These are phyloP conservation scores for Polytrichum formosum DNA, from an alignment of 225 moss, liverwort and hornwort species.

Conservation along the genomic window DNA sequence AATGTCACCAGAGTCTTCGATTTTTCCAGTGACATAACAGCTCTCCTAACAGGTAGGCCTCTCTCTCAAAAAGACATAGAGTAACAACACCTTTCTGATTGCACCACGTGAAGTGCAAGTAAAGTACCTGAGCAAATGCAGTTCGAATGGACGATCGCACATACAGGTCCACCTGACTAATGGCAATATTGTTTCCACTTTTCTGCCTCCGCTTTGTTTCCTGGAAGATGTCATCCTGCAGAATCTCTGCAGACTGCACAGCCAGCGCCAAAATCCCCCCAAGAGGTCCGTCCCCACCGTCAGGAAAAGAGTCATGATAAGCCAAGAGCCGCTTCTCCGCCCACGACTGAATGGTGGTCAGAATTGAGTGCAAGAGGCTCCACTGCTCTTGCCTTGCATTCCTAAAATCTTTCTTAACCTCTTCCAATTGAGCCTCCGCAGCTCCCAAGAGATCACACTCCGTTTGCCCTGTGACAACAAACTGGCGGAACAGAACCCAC, in stretches of 20 bases:
- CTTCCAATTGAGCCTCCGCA: constrained; percentile 65
- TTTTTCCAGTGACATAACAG: too few relatives aligned
- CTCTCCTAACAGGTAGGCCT: too few relatives aligned
- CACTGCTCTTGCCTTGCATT: constrained; percentile 44
- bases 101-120: not conserved
- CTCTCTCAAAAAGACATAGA: too few relatives aligned
- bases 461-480: constrained; percentile 56
- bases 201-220: constrained; percentile 43
- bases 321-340: constrained; percentile 67
- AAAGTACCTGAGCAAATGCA: constrained; percentile 65
- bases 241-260: constrained; percentile 52
- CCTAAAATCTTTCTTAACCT: constrained; percentile 47
- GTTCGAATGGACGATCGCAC: constrained; percentile 74
- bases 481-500: constrained; percentile 89
- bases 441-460: constrained; percentile 65
- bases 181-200: constrained; percentile 35
- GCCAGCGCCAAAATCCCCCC: constrained; percentile 52
- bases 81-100: not conserved
- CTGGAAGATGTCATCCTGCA: constrained; percentile 44
- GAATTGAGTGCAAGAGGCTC: constrained; percentile 47
- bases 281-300: constrained; percentile 42
- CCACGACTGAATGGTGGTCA: constrained; percentile 67
- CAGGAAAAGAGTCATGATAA: constrained; percentile 74
- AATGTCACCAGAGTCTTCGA: too few relatives aligned
- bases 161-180: constrained; percentile 61